Evolutionary conservation across 768 basidiomycete species (phyloP).

Genomic region (Rhodotorula toruloides): DNA sequence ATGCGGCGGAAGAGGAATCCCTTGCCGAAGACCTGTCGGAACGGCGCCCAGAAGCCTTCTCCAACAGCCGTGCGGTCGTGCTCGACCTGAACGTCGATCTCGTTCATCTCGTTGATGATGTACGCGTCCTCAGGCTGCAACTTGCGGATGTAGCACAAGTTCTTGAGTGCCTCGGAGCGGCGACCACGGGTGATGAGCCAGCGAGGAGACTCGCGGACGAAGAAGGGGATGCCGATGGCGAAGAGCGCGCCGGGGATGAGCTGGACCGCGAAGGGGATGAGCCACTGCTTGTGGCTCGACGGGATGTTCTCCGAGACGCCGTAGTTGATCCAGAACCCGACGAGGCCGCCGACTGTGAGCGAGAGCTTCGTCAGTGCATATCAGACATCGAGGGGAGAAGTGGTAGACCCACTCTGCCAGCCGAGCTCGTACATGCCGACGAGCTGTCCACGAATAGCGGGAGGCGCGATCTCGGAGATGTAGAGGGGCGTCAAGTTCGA

Average conservation of each 20-base stretch:
- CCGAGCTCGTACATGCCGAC: slow-evolving; percentile 54
- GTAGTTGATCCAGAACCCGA: slow-evolving; percentile 47
- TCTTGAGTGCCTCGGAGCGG: slow-evolving; percentile 43
- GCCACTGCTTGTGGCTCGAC: slow-evolving; percentile 34
- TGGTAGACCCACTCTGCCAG: too few species aligned
- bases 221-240: slow-evolving; percentile 44
- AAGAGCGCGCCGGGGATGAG: slow-evolving; percentile 41
- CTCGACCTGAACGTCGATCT: slow-evolving; percentile 32
- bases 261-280: slow-evolving; percentile 47
- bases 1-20: slow-evolving; percentile 45
- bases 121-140: slow-evolving; percentile 36
- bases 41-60: slow-evolving; percentile 33
- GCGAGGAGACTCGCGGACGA: slow-evolving; percentile 45
- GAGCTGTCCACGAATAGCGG: slow-evolving; percentile 49
- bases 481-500: slow-evolving; percentile 49
- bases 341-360: slow-evolving; percentile 53
- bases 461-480: slow-evolving; percentile 53
- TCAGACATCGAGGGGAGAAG: too few species aligned
- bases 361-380: too few species aligned
- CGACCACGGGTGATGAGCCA: slow-evolving; percentile 42
- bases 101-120: slow-evolving; percentile 34
- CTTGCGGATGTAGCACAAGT: slow-evolving; percentile 44
- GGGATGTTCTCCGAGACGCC: slow-evolving; percentile 36
- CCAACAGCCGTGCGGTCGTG: slow-evolving; percentile 35
- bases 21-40: slow-evolving; percentile 27